Conservation (phyloP, 176 grass and related monocot genomes). For the Phoenix dactylifera region DNA sequence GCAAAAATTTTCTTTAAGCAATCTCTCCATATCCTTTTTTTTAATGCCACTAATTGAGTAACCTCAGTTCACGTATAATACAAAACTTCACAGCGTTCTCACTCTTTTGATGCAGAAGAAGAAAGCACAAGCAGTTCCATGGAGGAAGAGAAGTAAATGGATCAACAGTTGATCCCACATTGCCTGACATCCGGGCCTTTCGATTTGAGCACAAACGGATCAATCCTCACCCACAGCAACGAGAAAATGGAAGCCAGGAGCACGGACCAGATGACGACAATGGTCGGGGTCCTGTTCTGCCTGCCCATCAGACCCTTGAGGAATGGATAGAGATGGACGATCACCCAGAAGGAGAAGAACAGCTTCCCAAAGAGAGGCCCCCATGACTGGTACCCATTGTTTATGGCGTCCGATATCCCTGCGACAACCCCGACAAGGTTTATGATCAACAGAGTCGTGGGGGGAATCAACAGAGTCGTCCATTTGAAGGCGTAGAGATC, state of each 20-base stretch:
- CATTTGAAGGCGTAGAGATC: constrained; percentile 97
- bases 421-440: constrained; percentile 93
- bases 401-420: constrained; percentile 87
- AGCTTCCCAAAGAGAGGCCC: constrained; percentile 89
- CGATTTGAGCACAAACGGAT: constrained; percentile 65
- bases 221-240: constrained; percentile 95
- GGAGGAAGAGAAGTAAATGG: background rate
- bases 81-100: no score
- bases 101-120: no score
- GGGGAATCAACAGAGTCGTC: constrained; percentile 93
- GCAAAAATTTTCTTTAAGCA: no score
- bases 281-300: constrained; percentile 89
- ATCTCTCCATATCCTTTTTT: no score
- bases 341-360: constrained; percentile 96
- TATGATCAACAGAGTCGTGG: constrained; percentile 77
- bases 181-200: constrained; percentile 76
- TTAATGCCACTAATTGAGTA: no score
- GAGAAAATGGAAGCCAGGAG: constrained; percentile 92
- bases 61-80: no score
- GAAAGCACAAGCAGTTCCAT: no score
- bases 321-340: constrained; percentile 94
- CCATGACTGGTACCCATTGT: constrained; percentile 87
- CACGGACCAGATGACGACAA: constrained; percentile 88
- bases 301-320: constrained; percentile 92
- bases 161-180: constrained; percentile 90